Evolutionary conservation across 2,329 filamentous ascomycete species (phyloP), one percentile per base, ranked within the genome.

Genomic region (Neophaeococcomyces aloes): DNA sequence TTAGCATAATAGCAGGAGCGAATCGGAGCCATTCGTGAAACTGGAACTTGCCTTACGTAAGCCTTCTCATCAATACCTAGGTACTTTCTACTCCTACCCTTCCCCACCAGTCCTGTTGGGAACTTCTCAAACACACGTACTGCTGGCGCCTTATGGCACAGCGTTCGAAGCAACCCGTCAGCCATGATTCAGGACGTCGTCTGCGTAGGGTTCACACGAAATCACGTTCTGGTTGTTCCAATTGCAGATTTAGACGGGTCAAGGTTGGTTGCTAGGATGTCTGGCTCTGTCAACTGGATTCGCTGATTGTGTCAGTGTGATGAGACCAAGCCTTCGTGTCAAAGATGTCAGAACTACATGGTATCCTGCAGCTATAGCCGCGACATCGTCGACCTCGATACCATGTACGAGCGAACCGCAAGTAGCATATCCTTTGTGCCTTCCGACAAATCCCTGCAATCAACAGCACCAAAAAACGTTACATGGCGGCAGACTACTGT

Each of bases 231-330:
- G 70, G 70, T 27, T 74, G 70, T 42, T 64, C 66, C 8, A 73
- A 72, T 50, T 74, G 70, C 57, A 72, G 72, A 53, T 61, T 72
- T 3, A 53, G 70, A 46, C 70, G 70, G 49, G 47, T 73, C 42
- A 73, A 71, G 61, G 69, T 69, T 18, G 2, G 55, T 27, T 10
- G 38, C 10, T 14, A 18, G 21, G n/a, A 11, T 17, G 10, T 17
- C 3, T 11, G 21, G 7, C 15, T 27, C 19, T n/a, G 3, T 11
- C 3, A 7, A 7, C 8, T 18, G 3, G n/a, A 14, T 8, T 4
- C 2, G 17, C 42, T 34, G 18, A 32, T 14, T 39, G 13, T 3
- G 15, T 3, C 13, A 72, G 68, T 73, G 70, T 31, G 69, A 72
- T 31, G 69, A 72, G 54, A 38, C 25, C 25, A 70, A 62, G 43